phyloP scores from a whole-genome alignment of 345 rosid genomes.

The Pistacia integerrima region DNA sequence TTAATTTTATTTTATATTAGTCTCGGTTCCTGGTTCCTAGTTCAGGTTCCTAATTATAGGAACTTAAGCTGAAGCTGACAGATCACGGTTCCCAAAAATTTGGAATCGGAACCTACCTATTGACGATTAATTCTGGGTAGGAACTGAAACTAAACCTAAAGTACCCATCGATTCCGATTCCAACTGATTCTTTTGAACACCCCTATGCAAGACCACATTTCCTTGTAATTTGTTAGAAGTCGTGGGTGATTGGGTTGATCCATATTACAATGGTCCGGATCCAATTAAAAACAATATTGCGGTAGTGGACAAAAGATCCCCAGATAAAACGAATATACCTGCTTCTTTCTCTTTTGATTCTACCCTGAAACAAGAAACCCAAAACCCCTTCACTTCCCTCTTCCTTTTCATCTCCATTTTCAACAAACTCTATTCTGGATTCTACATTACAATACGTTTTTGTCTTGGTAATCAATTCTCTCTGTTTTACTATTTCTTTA shows the following conservation, averaged over 20 bases:
- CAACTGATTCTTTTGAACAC: no score
- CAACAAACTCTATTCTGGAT: neutral
- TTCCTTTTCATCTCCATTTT: neutral
- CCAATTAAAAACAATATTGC: neutral
- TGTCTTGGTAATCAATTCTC: constrained; percentile 9
- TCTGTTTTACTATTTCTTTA: neutral
- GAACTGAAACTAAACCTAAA: no score
- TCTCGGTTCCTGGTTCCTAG: no score
- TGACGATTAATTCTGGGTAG: no score
- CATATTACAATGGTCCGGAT: neutral
- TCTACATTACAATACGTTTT: neutral
- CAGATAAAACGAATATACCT: constrained; percentile 23
- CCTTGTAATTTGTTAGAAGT: neutral
- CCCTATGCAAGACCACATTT: neutral
- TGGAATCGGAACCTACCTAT: no score
- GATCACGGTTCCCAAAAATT: no score
- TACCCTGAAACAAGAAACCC: neutral
- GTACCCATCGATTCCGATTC: no score
- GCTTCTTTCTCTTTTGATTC: constrained; percentile 7
- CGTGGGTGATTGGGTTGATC: neutral
- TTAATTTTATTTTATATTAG: no score
- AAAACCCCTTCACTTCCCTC: neutral
- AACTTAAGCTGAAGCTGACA: no score
- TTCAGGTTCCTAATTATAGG: no score
- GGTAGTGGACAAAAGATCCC: neutral